Evolutionary conservation across 768 basidiomycete genomes (phyloP).

Genomic region (Heimioporus sp.): DNA sequence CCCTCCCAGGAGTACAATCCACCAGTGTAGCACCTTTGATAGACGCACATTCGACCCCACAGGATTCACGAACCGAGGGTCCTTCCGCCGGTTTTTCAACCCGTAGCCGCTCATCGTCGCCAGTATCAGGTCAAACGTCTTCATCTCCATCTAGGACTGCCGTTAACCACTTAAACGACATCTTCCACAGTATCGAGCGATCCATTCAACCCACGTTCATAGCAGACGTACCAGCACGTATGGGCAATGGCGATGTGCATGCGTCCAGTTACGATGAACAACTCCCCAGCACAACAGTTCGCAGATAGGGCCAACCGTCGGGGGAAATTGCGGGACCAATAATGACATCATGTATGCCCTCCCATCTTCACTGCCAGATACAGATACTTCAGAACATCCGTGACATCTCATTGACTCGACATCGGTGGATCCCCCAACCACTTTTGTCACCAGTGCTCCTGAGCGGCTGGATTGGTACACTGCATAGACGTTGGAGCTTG

Average conservation of each 20-base stretch:
- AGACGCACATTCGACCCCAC: constrained; percentile 2
- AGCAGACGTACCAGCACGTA: constrained; percentile 6
- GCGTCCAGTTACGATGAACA: constrained; percentile 10
- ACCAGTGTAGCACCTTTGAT: constrained; percentile 1
- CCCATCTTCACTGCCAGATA: constrained; percentile 26
- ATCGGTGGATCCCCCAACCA: constrained; percentile 26
- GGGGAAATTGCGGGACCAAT: constrained; percentile 10
- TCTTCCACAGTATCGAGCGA: constrained; percentile 27
- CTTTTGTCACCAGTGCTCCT: constrained; percentile 6
- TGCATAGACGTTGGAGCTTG: constrained; percentile 15
- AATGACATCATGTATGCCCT: constrained; percentile 21
- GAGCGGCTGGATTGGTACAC: constrained; percentile 6
- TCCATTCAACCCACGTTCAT: constrained; percentile 16
- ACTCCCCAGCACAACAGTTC: constrained; percentile 3
- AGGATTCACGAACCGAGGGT: constrained; percentile 10
- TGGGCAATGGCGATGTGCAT: constrained; percentile 12
- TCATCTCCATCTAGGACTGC: constrained; percentile 25
- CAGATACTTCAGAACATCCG: constrained; percentile 18
- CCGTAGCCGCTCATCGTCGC: constrained; percentile 28
- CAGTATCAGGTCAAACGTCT: constrained; percentile 35
- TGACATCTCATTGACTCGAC: constrained; percentile 45
- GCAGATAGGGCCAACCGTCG: constrained; percentile 6
- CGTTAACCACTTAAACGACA: constrained; percentile 28
- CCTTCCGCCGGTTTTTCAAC: constrained; percentile 7
- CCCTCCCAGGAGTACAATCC: constrained; percentile 3